These are phyloP conservation scores for Leptoxyphium fumago DNA, from an alignment of 2,329 filamentous ascomycete species.

Conservation along the genomic window DNA sequence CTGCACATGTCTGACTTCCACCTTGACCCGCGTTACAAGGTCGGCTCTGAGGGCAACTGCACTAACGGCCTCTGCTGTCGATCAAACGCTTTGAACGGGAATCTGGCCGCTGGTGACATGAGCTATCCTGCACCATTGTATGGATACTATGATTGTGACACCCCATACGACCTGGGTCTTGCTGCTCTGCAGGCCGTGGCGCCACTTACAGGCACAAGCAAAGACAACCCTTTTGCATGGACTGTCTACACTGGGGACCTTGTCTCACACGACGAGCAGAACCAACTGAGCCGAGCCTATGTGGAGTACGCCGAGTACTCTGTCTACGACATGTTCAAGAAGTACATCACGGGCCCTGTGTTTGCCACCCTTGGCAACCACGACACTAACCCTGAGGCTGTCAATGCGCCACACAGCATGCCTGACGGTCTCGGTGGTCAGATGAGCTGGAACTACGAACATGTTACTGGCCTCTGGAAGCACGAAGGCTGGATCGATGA, in stretches of 20 bases:
- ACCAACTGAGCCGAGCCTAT: conserved; percentile 37
- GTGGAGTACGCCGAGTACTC: conserved; percentile 39
- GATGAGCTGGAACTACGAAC: conserved; percentile 44
- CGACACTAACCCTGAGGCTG: conserved; percentile 39
- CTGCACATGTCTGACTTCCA: conserved; percentile 42
- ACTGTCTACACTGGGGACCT: conserved; percentile 44
- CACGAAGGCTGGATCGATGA: conserved; percentile 41
- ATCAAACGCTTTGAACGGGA: conserved; percentile 24
- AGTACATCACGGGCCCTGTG: conserved; percentile 41
- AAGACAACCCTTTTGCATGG: conserved; percentile 33
- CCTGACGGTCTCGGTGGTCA: conserved; percentile 39
- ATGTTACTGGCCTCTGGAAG: conserved; percentile 40
- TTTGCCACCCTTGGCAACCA: conserved; percentile 45
- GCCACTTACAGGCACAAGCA: conserved; percentile 40
- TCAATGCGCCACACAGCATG: conserved; percentile 38
- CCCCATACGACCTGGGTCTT: conserved; percentile 42
- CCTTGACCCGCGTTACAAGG: conserved; percentile 39
- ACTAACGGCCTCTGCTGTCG: conserved; percentile 38
- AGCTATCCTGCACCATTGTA: conserved; percentile 37
- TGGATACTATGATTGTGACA: conserved; percentile 42
- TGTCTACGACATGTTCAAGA: conserved; percentile 41
- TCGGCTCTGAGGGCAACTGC: conserved; percentile 40
- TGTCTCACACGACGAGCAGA: conserved; percentile 39
- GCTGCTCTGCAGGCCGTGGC: conserved; percentile 42
- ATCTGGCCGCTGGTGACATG: conserved; percentile 20